Evolutionary conservation across 2,329 filamentous ascomycete species (phyloP).

Genomic region (Aspergillus sp.): DNA sequence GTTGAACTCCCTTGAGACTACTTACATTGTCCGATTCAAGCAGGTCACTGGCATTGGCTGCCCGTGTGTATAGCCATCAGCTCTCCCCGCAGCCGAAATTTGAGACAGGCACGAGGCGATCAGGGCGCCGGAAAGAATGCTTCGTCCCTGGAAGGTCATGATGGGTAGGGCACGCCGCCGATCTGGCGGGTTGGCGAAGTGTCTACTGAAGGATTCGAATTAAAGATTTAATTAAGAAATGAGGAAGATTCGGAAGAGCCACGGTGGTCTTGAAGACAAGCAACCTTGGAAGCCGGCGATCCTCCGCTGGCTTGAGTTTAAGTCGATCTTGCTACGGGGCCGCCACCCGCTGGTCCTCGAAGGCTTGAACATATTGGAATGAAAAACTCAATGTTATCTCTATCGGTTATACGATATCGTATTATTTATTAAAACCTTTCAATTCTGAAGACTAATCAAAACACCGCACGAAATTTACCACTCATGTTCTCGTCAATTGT

Average conservation of each 20-base stretch:
- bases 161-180: slow-evolving; percentile 6
- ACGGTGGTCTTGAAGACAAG: slow-evolving; percentile 12
- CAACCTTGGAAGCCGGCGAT: slow-evolving; percentile 5
- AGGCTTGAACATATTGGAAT: not conserved
- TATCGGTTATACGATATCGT: not conserved
- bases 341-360: not conserved
- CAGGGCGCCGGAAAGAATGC: slow-evolving; percentile 14
- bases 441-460: slow-evolving; percentile 5
- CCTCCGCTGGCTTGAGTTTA: slow-evolving; percentile 1
- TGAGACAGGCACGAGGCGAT: slow-evolving; percentile 21
- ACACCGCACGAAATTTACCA: slow-evolving; percentile 17
- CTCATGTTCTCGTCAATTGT: slow-evolving; percentile 22
- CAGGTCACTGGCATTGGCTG: slow-evolving; percentile 69
- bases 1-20: slow-evolving; percentile 14
- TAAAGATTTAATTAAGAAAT: not conserved
- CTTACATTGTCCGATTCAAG: slow-evolving; percentile 71
- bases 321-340: not conserved
- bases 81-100: slow-evolving; percentile 24
- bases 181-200: not conserved
- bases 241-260: slow-evolving; percentile 4
- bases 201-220: not conserved
- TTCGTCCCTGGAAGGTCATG: slow-evolving; percentile 11
- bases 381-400: not conserved
- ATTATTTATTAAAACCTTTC: not conserved
- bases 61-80: slow-evolving; percentile 49